Evolutionary conservation across 2,329 filamentous ascomycete genomes (phyloP).

Genomic region (Colletotrichum phormii): DNA sequence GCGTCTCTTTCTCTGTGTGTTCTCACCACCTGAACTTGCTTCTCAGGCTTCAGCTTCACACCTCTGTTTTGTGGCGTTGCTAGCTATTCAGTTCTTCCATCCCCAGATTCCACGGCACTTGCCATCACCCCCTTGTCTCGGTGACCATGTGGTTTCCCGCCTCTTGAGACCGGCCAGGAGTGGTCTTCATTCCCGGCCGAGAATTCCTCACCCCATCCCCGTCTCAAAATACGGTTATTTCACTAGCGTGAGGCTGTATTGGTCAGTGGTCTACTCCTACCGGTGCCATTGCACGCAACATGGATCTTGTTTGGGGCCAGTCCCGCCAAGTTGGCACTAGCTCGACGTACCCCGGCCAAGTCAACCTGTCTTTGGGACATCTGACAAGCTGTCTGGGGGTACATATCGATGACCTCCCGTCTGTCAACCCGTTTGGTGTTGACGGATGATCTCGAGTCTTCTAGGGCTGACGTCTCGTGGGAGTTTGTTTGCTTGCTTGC

Average conservation of each 20-base stretch:
- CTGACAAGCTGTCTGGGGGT: background rate
- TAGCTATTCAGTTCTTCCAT: background rate
- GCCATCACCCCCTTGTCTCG: background rate
- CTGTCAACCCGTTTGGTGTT: background rate
- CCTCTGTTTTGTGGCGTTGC: background rate
- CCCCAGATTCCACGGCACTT: constrained; percentile 17
- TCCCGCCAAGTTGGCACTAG: constrained; percentile 26
- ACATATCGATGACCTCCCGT: constrained; percentile 21
- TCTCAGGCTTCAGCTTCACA: background rate
- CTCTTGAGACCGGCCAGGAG: constrained; percentile 15
- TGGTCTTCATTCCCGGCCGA: constrained; percentile 4
- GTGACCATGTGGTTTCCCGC: constrained; percentile 8
- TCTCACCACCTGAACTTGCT: background rate
- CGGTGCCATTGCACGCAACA: background rate
- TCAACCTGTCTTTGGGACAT: background rate
- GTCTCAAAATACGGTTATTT: constrained; percentile 22
- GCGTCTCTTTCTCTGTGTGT: background rate
- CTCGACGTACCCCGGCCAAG: background rate
- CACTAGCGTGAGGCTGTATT: constrained; percentile 24
- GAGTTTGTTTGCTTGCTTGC: background rate
- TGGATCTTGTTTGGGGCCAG: constrained; percentile 19
- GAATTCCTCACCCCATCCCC: constrained; percentile 1
- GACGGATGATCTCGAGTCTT: constrained; percentile 7
- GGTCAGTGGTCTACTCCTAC: background rate
- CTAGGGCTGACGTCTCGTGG: constrained; percentile 8